phyloP scores from a whole-genome alignment of 2,329 filamentous ascomycete genomes.

The Exophiala sp. region DNA sequence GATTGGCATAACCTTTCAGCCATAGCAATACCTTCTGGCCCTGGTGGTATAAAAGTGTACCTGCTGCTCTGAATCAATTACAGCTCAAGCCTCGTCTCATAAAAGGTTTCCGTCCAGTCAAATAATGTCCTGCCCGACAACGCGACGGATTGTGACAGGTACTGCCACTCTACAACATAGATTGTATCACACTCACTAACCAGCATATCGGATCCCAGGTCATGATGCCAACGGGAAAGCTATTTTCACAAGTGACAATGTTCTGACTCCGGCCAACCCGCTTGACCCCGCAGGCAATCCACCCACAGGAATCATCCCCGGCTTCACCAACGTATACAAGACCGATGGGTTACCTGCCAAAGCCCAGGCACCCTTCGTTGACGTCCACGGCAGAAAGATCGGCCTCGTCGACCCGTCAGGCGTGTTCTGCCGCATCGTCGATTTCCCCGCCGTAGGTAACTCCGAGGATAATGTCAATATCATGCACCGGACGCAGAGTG shows the following conservation, averaged over 20 bases:
- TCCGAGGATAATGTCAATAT: conserved; percentile 20
- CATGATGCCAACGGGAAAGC: conserved; percentile 30
- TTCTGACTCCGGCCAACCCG: conserved; percentile 30
- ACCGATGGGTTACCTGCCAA: conserved; percentile 28
- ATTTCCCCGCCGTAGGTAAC: conserved; percentile 27
- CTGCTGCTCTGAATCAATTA: too few species aligned
- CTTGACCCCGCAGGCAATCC: conserved; percentile 25
- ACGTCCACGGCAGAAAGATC: conserved; percentile 30
- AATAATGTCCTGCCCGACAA: conserved; percentile 17
- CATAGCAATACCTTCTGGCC: too few species aligned
- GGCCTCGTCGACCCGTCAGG: conserved; percentile 25
- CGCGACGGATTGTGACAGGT: conserved; percentile 22
- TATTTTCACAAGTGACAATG: conserved; percentile 29
- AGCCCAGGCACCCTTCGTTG: conserved; percentile 26
- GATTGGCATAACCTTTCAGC: too few species aligned
- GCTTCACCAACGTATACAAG: conserved; percentile 30
- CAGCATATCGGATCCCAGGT: conserved; percentile 13
- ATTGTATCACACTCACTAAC: background rate
- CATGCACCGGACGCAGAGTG: conserved; percentile 27
- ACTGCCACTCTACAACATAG: background rate
- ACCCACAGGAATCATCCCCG: conserved; percentile 25
- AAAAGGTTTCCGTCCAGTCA: background rate
- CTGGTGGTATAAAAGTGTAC: too few species aligned
- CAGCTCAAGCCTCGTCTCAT: too few species aligned
- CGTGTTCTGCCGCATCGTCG: conserved; percentile 28